These are phyloP conservation scores for Macrocybe gigantea DNA, from an alignment of 768 basidiomycete genomes.

Conservation along the genomic window DNA sequence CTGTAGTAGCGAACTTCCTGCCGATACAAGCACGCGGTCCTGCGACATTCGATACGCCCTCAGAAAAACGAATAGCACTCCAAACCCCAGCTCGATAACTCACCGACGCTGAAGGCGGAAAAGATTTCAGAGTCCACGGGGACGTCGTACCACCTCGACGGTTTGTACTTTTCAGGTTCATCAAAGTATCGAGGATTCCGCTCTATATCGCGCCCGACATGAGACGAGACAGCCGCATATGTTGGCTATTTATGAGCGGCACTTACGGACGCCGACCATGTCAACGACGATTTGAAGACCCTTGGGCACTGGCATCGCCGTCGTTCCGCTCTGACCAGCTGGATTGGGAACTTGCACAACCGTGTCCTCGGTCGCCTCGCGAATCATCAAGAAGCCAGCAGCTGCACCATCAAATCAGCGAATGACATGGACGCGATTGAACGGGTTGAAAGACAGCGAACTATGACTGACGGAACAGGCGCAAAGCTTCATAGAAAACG, in stretches of 20 bases:
- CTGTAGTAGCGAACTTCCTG: slow-evolving; percentile 46
- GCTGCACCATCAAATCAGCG: slow-evolving; percentile 18
- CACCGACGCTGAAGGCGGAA: slow-evolving; percentile 43
- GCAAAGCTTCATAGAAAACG: slow-evolving; percentile 36
- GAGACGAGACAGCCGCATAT: not conserved
- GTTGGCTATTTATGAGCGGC: not conserved
- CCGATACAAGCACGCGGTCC: slow-evolving; percentile 47
- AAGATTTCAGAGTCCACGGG: slow-evolving; percentile 36
- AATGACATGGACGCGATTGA: not conserved
- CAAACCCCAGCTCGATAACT: slow-evolving; percentile 1
- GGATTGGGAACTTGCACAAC: slow-evolving; percentile 35
- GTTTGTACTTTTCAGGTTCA: slow-evolving; percentile 40
- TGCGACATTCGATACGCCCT: slow-evolving; percentile 17
- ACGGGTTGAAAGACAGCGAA: too few relatives aligned
- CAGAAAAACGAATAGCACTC: not conserved
- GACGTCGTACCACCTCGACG: slow-evolving; percentile 44
- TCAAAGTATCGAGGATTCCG: slow-evolving; percentile 46
- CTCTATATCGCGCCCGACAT: slow-evolving; percentile 20
- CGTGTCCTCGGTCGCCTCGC: slow-evolving; percentile 38
- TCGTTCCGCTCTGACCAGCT: slow-evolving; percentile 30
- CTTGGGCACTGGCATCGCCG: slow-evolving; percentile 30
- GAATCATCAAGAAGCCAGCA: slow-evolving; percentile 32
- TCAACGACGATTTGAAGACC: slow-evolving; percentile 38
- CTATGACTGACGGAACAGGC: slow-evolving; percentile 37
- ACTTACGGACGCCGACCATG: slow-evolving; percentile 45